Base-by-base conservation (phyloP, 352 stramenopile genomes). In the Blastocystis sp. region DNA sequence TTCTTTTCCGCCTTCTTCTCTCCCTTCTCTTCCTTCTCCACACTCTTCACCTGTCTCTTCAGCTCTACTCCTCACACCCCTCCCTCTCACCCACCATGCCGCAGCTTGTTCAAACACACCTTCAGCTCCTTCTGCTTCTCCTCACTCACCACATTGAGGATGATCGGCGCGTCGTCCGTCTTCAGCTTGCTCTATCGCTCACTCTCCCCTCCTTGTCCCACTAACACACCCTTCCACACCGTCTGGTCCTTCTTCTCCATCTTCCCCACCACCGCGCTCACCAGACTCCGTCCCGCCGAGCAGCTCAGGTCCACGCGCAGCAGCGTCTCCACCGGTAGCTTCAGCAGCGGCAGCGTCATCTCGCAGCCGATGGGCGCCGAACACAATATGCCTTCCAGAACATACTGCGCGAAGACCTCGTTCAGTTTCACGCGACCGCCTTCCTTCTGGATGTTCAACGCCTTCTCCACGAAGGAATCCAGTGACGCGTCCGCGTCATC, bases 121-220 rank as follows among this genome's bases (percentile, higher is more conserved):
- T 81, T 81, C 46, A 81, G 24, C 40, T 81, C 69, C 48, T 65
- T 81, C 46, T 63, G 48, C 51, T 46, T 81, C 44, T 54, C 46
- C 27, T 81, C 69, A 14, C 40, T 64, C 32, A 81, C 32, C 18
- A 63, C 53, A 65, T 81, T 81, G 27, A 81, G 34, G 21, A 81
- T 40, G 11, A 42, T 81, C 3, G 69, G 69, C 3, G 69, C 69
- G 63, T 81, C 40, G 18, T 81, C 69, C 36, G 69, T 16, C 32
- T 81, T 81, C 46, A 81, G 34, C 46, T 57, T 32, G 11, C 16
- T 65, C 69, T 81, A 81, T 18, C 42, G 24, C 14, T 81, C 46
- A 65, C 27, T 32, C 27, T 2, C 9, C 36, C 11, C 6, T 29
- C 16, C 7, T 6, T 38, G 18, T 24, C 11, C 29, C 42, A 81